These are phyloP conservation scores for Fusarium falciforme DNA, from an alignment of 2,329 filamentous ascomycete genomes.

Conservation along the genomic window DNA sequence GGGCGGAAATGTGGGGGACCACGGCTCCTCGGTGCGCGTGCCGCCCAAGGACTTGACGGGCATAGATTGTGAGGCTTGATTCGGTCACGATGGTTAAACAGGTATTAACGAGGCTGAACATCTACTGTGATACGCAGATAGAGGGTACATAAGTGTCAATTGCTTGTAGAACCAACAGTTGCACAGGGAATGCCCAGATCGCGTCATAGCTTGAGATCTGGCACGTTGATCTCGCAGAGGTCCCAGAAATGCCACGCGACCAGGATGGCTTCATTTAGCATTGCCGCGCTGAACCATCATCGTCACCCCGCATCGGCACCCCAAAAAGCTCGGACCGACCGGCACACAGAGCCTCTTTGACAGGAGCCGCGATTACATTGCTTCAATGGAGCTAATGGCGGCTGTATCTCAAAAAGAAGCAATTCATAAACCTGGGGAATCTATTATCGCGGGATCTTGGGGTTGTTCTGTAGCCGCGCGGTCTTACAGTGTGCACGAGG, in stretches of 20 bases:
- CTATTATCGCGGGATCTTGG: neutral
- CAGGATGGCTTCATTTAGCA: neutral
- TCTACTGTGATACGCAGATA: neutral
- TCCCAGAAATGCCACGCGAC: neutral
- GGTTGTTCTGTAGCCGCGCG: slow-evolving; percentile 13
- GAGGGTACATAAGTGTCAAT: neutral
- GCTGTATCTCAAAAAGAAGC: neutral
- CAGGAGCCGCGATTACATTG: neutral
- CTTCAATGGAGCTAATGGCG: neutral
- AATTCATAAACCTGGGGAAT: neutral
- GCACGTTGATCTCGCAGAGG: neutral
- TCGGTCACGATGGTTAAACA: neutral
- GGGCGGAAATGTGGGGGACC: slow-evolving; percentile 16
- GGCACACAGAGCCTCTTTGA: neutral
- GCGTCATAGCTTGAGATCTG: neutral
- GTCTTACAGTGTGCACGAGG: neutral
- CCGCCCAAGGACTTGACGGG: slow-evolving; percentile 4
- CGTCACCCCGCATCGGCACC: slow-evolving; percentile 22
- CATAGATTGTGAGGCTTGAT: slow-evolving; percentile 2
- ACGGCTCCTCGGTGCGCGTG: slow-evolving; percentile 32
- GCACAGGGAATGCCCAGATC: neutral
- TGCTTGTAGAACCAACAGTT: neutral
- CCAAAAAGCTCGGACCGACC: slow-evolving; percentile 28
- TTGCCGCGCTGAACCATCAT: slow-evolving; percentile 23
- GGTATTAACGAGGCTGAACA: neutral